Evolutionary conservation across 805 yeast genomes (phyloP).

Genomic region (Wickerhamomyces kurtzmanii): DNA sequence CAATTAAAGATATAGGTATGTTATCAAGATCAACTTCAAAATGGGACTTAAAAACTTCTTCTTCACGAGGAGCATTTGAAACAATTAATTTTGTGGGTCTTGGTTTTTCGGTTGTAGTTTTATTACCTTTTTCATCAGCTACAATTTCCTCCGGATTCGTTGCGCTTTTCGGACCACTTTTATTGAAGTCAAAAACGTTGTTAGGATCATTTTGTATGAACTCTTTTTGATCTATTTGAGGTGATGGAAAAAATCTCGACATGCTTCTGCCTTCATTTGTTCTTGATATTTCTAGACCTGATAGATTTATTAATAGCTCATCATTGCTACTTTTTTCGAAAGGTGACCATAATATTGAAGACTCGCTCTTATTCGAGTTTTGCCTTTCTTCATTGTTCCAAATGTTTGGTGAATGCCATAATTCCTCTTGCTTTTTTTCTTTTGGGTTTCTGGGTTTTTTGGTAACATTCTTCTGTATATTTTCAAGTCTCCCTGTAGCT

Average conservation of each 20-base stretch:
- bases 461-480: too few relatives aligned
- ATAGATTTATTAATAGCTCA: slow-evolving; percentile 4
- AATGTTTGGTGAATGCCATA: slow-evolving; percentile 4
- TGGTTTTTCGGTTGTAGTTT: too few relatives aligned
- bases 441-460: too few relatives aligned
- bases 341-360: slow-evolving; percentile 16
- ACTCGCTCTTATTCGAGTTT: slow-evolving; percentile 15
- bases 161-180: too few relatives aligned
- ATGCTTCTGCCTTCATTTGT: slow-evolving; percentile 4
- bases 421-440: too few relatives aligned
- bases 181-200: too few relatives aligned
- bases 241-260: slow-evolving; percentile 18
- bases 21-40: background rate
- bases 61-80: too few relatives aligned
- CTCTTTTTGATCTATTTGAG: slow-evolving; percentile 9
- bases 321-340: slow-evolving; percentile 14
- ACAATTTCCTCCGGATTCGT: too few relatives aligned
- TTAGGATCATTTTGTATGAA: too few relatives aligned
- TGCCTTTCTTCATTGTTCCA: slow-evolving; percentile 16
- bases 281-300: slow-evolving; percentile 1
- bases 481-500: too few relatives aligned
- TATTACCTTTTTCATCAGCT: too few relatives aligned
- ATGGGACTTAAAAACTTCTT: background rate
- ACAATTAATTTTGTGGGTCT: too few relatives aligned
- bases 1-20: background rate